phyloP scores from a whole-genome alignment of 2,329 filamentous ascomycete genomes.

The Beauveria scarabaeidicola region DNA sequence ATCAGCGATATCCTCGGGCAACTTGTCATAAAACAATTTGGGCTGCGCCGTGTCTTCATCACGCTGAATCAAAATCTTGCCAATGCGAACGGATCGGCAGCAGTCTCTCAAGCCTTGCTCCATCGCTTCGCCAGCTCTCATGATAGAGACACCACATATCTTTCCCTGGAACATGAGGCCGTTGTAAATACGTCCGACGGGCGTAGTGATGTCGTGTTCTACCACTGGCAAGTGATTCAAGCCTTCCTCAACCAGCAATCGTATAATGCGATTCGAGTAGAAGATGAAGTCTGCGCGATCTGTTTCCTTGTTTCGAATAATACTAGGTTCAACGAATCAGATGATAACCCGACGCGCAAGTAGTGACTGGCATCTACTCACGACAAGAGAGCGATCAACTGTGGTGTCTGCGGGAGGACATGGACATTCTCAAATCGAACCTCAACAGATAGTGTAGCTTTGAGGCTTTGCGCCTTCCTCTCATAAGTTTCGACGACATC shows the following conservation, averaged over 20 bases:
- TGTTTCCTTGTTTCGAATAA: slow-evolving; percentile 89
- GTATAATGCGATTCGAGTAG: slow-evolving; percentile 97
- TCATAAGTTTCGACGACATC: slow-evolving; percentile 6
- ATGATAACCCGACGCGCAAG: slow-evolving; percentile 13
- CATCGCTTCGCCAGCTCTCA: slow-evolving; percentile 97
- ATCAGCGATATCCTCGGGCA: slow-evolving; percentile 85
- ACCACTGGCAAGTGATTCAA: slow-evolving; percentile 93
- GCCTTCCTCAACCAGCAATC: slow-evolving; percentile 90
- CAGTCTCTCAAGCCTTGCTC: slow-evolving; percentile 94
- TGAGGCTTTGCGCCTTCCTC: slow-evolving; percentile 62
- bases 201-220: slow-evolving; percentile 81
- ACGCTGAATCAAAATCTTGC: slow-evolving; percentile 95
- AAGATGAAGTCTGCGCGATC: slow-evolving; percentile 96
- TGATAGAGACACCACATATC: slow-evolving; percentile 97
- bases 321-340: slow-evolving; percentile 47
- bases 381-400: slow-evolving; percentile 96
- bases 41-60: slow-evolving; percentile 92
- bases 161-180: slow-evolving; percentile 95
- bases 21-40: slow-evolving; percentile 94
- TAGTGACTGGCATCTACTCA: slow-evolving; percentile 42
- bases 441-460: slow-evolving; percentile 77
- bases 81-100: slow-evolving; percentile 94
- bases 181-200: slow-evolving; percentile 77
- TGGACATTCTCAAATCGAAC: slow-evolving; percentile 81
- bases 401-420: slow-evolving; percentile 84